Evolutionary conservation across 2,329 filamentous ascomycete genomes (phyloP), one percentile per base, ranked within the genome.

Genomic region (Cercospora zeina): DNA sequence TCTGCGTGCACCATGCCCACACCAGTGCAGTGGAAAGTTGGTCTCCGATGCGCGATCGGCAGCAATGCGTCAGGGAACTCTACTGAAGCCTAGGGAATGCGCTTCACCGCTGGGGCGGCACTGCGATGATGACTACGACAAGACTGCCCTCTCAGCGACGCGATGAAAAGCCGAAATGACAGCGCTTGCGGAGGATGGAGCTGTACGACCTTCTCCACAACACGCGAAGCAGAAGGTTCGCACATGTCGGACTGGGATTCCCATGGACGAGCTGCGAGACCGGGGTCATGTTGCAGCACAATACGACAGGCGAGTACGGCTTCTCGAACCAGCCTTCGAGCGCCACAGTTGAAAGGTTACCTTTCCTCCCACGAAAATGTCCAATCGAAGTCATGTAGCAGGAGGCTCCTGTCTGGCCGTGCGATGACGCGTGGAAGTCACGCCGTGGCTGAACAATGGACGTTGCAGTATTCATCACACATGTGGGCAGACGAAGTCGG

Each of bases 121-220:
- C 27, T 14, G 24, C 3, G 24, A 27, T 27, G 24, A 27, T 27
- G 42, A 47, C 21, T 2, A 9, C 21, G 21, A 47, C 21, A 11
- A 47, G 21, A 47, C 24, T 10, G 13, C 21, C 6, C 27, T 34
- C 13, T 30, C 27, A 45, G 42, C 24, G 6, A n/a, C 30, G 55
- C 55, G 55, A 58, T 21, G 39, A 50, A 58, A 58, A 49, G 55
- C 55, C 55, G 55, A 58, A 58, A 58, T 58, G 55, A 58, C 42
- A 39, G 53, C 36, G 24, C 53, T 30, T 47, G 42, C 21, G 42
- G 42, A 47, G 42, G 21, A 47, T 27, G 42, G 42, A 47, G 42
- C 42, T 51, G 49, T 33, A 14, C 49, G 27, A 51, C 49, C 27
- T 51, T 31, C 31, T n/a, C 24, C 24, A 6, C n/a, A 11, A 9